phyloP scores from a whole-genome alignment of 345 rosid species.

The Acer campestre region DNA sequence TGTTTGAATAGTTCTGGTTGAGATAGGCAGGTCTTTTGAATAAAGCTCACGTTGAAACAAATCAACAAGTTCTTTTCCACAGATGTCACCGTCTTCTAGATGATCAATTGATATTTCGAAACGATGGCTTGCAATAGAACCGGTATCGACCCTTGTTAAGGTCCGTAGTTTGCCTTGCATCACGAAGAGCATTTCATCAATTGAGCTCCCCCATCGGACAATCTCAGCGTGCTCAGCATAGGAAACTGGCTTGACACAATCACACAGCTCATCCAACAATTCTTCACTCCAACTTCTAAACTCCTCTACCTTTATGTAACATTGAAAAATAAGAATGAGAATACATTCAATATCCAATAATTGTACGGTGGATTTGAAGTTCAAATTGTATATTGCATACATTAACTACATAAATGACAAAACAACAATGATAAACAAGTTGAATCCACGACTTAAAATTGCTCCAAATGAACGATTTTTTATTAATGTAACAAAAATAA shows the following conservation, averaged over 20 bases:
- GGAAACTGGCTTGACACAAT: not conserved
- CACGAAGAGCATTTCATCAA: not conserved
- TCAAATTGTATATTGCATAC: too few relatives aligned
- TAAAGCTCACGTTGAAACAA: conserved; percentile 81
- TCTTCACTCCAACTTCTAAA: not conserved
- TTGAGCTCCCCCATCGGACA: too few relatives aligned
- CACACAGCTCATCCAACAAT: not conserved
- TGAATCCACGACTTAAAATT: too few relatives aligned
- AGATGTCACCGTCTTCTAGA: conserved; percentile 64
- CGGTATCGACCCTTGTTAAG: not conserved
- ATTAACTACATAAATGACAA: too few relatives aligned
- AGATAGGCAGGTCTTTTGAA: conserved; percentile 69
- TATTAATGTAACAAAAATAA: too few relatives aligned
- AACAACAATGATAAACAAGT: too few relatives aligned
- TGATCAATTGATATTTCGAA: too few relatives aligned
- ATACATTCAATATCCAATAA: not conserved
- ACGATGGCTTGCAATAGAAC: too few relatives aligned
- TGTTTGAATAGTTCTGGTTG: conserved; percentile 74
- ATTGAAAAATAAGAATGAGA: too few relatives aligned
- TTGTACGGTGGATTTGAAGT: too few relatives aligned
- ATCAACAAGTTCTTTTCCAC: conserved; percentile 79
- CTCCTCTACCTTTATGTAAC: not conserved
- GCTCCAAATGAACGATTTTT: too few relatives aligned
- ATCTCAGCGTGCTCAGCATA: not conserved
- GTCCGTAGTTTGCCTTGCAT: not conserved